Base-by-base conservation (phyloP, 768 basidiomycete species). In the Rhodotorula babjevae region DNA sequence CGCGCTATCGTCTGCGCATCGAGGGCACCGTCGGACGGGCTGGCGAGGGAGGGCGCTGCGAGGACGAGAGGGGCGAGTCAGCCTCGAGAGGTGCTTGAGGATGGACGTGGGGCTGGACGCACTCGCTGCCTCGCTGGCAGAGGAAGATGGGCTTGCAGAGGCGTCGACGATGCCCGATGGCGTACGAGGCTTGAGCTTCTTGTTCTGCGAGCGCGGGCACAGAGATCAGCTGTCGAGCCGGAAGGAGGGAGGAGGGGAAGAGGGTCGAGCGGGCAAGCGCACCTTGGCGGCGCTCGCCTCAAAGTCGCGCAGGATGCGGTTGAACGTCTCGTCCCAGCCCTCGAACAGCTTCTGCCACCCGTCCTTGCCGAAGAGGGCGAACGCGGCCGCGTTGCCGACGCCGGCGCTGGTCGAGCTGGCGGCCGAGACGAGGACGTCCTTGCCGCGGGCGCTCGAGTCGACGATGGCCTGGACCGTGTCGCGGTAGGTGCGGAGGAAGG, bases 1-100 rank as follows among this genome's bases (percentile, higher is more conserved):
- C 91, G 85, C 8, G 94, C 88, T 72, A 98, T 98, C 77, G 93
- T 88, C 79, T 95, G 90, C 69, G 91, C 92, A 73, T 93, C 92
- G 29, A 63, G 44, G 2, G 63, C 3, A 6, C 27, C 71, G 21
- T 29, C 40, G 18, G 21, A 56, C 3, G 29, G 15, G 18, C 27
- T 33, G 4, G 42, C 63, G 11, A 55, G 49, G 25, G 65, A 33
- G 5, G 71, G 67, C 7, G 68, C 67, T 72, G 65, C 15, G 15
- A 11, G 44, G 0, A 18, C 6, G 31, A 1, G 16, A 10, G 33
- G 0, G n/a, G 23, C 11, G 46, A 14, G 29, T 31, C 16, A 46
- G 29, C 9, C 5, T 23, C 14, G 33, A 23, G 18, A 62, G 19
- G 25, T 1, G n/a, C n/a, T 7, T 0, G 40, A 21, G 14, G n/a